Evolutionary conservation across 1,139 yeast species (phyloP).

Genomic region (Hyphopichia buzzinii): DNA sequence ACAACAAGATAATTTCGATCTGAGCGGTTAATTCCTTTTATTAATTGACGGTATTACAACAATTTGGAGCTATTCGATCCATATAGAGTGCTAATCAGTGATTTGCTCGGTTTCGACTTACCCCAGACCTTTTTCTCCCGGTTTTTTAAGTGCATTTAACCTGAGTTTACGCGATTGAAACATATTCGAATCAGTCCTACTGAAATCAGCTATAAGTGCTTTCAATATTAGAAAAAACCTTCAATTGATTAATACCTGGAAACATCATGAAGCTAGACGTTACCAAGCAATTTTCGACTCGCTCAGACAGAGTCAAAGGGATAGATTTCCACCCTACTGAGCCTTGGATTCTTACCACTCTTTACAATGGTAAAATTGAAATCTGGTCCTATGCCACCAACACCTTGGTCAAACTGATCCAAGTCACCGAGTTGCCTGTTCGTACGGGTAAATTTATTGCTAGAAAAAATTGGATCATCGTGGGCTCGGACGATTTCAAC

Average conservation of each 20-base stretch:
- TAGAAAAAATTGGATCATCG: conserved; percentile 95
- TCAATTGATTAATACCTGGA: too few relatives aligned
- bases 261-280: conserved; percentile 50
- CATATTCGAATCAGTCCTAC: too few relatives aligned
- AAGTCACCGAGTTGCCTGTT: conserved; percentile 91
- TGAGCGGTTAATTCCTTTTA: not conserved
- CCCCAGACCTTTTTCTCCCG: not conserved
- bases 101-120: not conserved
- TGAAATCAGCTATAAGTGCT: not conserved
- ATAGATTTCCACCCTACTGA: conserved; percentile 97
- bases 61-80: not conserved
- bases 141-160: too few relatives aligned
- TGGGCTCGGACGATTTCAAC: conserved; percentile 94
- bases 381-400: conserved; percentile 92
- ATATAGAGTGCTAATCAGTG: not conserved
- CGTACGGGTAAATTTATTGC: conserved; percentile 95
- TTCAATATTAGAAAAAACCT: not conserved
- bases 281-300: conserved; percentile 74
- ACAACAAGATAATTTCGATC: not conserved
- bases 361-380: conserved; percentile 83
- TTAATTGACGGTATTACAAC: not conserved
- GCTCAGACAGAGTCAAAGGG: conserved; percentile 96
- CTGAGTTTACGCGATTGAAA: not conserved
- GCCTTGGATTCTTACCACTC: conserved; percentile 91
- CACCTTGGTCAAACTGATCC: conserved; percentile 49